Conservation (phyloP, 768 basidiomycete genomes). For the Leccinum barrowsii region DNA sequence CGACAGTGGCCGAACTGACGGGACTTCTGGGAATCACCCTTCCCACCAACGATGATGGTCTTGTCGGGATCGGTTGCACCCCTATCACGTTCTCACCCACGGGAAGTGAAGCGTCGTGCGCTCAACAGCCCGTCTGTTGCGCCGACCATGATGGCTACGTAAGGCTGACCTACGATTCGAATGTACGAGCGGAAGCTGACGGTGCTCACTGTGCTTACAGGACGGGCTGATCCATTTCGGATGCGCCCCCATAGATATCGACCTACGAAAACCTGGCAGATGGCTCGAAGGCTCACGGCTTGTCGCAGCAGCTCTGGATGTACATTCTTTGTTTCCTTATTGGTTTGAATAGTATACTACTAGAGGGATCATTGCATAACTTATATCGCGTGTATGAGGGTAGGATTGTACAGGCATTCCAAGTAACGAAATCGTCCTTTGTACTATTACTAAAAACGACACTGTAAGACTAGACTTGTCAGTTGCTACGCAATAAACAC, state of each 20-base stretch:
- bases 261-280: background rate
- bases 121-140: slow-evolving; percentile 19
- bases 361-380: background rate
- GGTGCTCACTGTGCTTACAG: background rate
- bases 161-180: background rate
- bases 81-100: background rate
- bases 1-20: background rate
- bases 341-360: background rate
- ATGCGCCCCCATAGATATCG: slow-evolving; percentile 8
- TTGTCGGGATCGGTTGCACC: slow-evolving; percentile 9
- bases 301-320: background rate
- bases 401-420: background rate
- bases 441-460: background rate
- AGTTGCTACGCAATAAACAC: too few relatives aligned
- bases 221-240: slow-evolving; percentile 11
- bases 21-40: background rate
- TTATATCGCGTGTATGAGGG: background rate
- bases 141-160: slow-evolving; percentile 8
- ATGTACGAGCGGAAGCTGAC: background rate
- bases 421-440: background rate
- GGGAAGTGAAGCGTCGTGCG: slow-evolving; percentile 5
- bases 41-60: background rate
- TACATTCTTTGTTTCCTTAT: background rate
- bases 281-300: background rate
- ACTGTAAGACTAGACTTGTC: too few relatives aligned